phyloP scores from a whole-genome alignment of 352 stramenopile genomes.

The Phytopythium chamaehyphon region DNA sequence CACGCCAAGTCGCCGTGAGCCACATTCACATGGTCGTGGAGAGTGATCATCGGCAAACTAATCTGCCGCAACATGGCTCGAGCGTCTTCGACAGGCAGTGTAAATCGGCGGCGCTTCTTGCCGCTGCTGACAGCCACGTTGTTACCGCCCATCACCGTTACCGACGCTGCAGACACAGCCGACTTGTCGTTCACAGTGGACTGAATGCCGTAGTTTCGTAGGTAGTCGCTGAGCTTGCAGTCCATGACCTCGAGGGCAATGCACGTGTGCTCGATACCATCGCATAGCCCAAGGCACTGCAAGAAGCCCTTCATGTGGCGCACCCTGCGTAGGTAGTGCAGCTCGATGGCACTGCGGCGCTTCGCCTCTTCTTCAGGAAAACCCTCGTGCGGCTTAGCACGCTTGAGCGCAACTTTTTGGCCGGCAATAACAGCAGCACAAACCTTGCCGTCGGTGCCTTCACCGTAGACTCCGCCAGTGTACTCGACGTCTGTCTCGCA shows the following conservation, averaged over 20 bases:
- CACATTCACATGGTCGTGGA: constrained; percentile 79
- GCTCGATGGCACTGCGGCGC: constrained; percentile 63
- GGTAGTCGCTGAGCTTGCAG: constrained; percentile 85
- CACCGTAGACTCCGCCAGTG: constrained; percentile 74
- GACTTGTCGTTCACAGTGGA: constrained; percentile 6
- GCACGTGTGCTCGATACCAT: constrained; percentile 82
- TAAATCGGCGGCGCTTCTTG: constrained; percentile 41
- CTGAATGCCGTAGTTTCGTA: constrained; percentile 52
- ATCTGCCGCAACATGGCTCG: constrained; percentile 71
- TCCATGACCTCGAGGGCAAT: constrained; percentile 88
- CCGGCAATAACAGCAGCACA: constrained; percentile 67
- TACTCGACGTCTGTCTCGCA: constrained; percentile 79
- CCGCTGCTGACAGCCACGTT: not conserved
- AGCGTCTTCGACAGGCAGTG: constrained; percentile 48
- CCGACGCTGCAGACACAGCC: constrained; percentile 21
- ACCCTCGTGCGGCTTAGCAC: constrained; percentile 72
- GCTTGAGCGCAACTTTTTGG: constrained; percentile 81
- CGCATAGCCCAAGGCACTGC: constrained; percentile 77
- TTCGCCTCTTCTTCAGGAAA: constrained; percentile 79
- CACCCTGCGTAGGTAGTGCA: constrained; percentile 78
- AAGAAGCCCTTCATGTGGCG: constrained; percentile 74
- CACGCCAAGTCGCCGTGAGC: constrained; percentile 81
- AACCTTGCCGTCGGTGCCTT: constrained; percentile 83
- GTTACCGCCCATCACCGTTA: not conserved
- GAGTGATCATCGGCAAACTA: constrained; percentile 65